A percentile compares a stretch with the other conserved stretches of the same genome.
Evolutionary conservation across 2,329 filamentous ascomycete genomes (phyloP).

Genomic region (Paracoccidioides brasiliensis): DNA sequence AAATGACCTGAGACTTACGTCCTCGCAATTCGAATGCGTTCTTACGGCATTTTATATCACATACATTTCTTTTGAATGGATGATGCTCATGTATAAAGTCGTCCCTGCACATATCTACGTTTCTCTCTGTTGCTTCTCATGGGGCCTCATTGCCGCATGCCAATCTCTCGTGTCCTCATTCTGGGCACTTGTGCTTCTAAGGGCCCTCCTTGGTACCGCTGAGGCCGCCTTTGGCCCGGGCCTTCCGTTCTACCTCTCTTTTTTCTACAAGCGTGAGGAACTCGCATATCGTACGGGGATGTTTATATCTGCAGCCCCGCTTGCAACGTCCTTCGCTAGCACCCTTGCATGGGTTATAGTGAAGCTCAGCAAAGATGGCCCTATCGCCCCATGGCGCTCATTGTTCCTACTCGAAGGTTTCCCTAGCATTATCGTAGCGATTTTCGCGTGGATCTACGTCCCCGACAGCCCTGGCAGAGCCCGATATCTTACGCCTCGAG

Average conservation of each 20-base stretch:
- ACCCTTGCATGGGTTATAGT: slow-evolving; percentile 66
- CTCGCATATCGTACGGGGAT: slow-evolving; percentile 74
- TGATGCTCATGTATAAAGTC: slow-evolving; percentile 49
- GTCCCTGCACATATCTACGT: slow-evolving; percentile 51
- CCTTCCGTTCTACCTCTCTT: slow-evolving; percentile 50
- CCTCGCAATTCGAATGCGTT: slow-evolving; percentile 47
- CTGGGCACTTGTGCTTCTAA: slow-evolving; percentile 36
- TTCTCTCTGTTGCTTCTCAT: slow-evolving; percentile 50
- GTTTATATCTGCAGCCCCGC: slow-evolving; percentile 62
- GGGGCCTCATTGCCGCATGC: slow-evolving; percentile 66
- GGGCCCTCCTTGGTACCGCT: slow-evolving; percentile 38
- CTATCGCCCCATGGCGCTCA: slow-evolving; percentile 72
- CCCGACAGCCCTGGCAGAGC: slow-evolving; percentile 63
- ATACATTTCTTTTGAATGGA: slow-evolving; percentile 54
- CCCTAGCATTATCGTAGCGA: slow-evolving; percentile 62
- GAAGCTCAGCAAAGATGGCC: slow-evolving; percentile 48
- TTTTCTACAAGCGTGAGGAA: slow-evolving; percentile 54
- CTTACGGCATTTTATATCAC: slow-evolving; percentile 52
- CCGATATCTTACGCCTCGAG: slow-evolving; percentile 47
- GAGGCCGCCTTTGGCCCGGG: slow-evolving; percentile 53
- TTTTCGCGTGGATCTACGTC: slow-evolving; percentile 60
- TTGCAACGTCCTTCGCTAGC: slow-evolving; percentile 57
- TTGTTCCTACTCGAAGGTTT: slow-evolving; percentile 78
- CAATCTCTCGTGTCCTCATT: slow-evolving; percentile 57
- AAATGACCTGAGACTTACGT: slow-evolving; percentile 41